Evolutionary conservation across 345 rosid species (phyloP).

Genomic region (Euphorbia pulcherrima): DNA sequence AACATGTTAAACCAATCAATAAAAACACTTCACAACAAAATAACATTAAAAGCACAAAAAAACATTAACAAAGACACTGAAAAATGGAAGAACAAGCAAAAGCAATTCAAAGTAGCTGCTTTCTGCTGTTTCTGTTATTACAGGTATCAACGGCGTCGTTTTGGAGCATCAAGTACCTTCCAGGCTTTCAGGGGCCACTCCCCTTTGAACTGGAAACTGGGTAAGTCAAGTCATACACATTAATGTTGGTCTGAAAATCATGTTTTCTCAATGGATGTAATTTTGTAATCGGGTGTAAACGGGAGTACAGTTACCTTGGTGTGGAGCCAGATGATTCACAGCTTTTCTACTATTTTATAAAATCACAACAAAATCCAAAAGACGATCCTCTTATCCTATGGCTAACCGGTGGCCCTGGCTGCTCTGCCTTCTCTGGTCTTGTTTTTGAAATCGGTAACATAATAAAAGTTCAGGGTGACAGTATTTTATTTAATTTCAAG

Average conservation of each 20-base stretch:
- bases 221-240: background rate
- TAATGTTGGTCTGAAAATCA: background rate
- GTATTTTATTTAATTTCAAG: too few relatives aligned
- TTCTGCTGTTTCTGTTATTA: background rate
- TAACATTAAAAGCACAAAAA: too few relatives aligned
- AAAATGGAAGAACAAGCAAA: background rate
- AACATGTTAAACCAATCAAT: background rate
- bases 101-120: background rate
- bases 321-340: constrained; percentile 25
- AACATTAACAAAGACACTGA: background rate
- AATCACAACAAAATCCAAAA: constrained; percentile 15
- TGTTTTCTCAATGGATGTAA: too few relatives aligned
- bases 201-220: constrained; percentile 25
- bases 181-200: constrained; percentile 20
- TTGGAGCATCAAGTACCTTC: constrained; percentile 10
- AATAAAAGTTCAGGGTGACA: too few relatives aligned
- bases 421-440: constrained; percentile 20
- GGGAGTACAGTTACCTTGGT: constrained; percentile 17
- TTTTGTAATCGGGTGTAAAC: background rate
- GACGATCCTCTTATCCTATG: constrained; percentile 23
- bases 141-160: background rate
- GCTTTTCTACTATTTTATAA: constrained; percentile 24
- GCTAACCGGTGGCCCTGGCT: constrained; percentile 28
- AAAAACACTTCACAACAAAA: too few relatives aligned
- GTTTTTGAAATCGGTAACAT: constrained; percentile 18